These are phyloP conservation scores for Pichia membranifaciens DNA, from an alignment of 805 yeast genomes.

Conservation along the genomic window DNA sequence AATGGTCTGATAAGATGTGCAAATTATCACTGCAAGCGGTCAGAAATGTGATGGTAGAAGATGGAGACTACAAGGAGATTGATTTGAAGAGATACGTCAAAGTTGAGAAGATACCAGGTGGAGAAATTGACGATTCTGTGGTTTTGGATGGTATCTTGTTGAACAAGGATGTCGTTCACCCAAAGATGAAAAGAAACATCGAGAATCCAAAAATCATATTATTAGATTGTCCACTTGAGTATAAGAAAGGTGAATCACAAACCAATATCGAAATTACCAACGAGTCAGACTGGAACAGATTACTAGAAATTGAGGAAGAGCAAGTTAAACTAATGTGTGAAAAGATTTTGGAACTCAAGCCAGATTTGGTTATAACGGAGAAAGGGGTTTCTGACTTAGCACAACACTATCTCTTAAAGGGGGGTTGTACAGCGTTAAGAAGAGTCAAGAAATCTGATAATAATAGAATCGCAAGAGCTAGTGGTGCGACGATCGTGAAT, in stretches of 20 bases:
- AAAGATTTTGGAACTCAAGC: slow-evolving; percentile 74
- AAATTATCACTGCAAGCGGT: slow-evolving; percentile 82
- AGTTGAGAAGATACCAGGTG: slow-evolving; percentile 96
- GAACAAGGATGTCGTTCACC: slow-evolving; percentile 98
- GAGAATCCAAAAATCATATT: slow-evolving; percentile 85
- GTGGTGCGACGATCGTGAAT: slow-evolving; percentile 96
- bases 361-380: slow-evolving; percentile 93
- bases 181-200: slow-evolving; percentile 88
- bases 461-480: slow-evolving; percentile 93
- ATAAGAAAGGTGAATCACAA: slow-evolving; percentile 98
- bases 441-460: slow-evolving; percentile 94
- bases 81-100: slow-evolving; percentile 91
- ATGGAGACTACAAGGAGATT: slow-evolving; percentile 65
- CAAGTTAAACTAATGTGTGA: slow-evolving; percentile 88
- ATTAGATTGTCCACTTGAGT: slow-evolving; percentile 94
- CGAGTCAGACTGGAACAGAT: slow-evolving; percentile 94
- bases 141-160: slow-evolving; percentile 89
- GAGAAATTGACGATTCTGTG: slow-evolving; percentile 83
- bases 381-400: slow-evolving; percentile 98
- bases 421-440: slow-evolving; percentile 87
- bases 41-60: slow-evolving; percentile 66
- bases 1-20: slow-evolving; percentile 93
- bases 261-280: slow-evolving; percentile 95
- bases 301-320: slow-evolving; percentile 95
- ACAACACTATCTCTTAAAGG: slow-evolving; percentile 90